Percentiles rank a stretch among this genome's conserved stretches.
These are phyloP conservation scores for Coemansia sp. DNA, from an alignment of 192 early-diverging fungal species.

Conservation along the genomic window DNA sequence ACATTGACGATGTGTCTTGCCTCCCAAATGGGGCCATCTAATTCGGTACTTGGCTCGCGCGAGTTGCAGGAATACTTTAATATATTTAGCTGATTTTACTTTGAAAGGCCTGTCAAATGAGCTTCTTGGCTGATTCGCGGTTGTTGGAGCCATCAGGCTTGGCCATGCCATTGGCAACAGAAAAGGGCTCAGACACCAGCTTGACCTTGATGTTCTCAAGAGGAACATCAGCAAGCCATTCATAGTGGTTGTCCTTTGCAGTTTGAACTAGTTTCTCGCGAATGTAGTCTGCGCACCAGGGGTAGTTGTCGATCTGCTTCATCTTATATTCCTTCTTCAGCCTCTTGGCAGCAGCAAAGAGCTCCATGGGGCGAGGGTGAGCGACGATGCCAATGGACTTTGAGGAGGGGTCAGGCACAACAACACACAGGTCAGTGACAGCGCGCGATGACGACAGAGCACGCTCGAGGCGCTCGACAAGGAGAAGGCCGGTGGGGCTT, in stretches of 20 bases:
- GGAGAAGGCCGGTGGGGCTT: constrained; percentile 14
- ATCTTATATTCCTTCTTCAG: constrained; percentile 37
- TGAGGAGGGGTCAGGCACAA: constrained; percentile 4
- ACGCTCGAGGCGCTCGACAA: constrained; percentile 32
- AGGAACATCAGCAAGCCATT: constrained; percentile 28
- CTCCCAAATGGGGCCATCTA: too few species aligned
- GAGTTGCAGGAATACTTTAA: neutral
- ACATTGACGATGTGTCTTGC: too few species aligned
- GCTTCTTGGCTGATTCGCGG: constrained; percentile 12
- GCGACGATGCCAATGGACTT: constrained; percentile 17
- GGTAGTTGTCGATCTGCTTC: constrained; percentile 26
- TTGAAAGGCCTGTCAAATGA: neutral
- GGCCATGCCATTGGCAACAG: constrained; percentile 20
- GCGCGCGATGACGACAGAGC: constrained; percentile 25
- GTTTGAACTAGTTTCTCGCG: constrained; percentile 29
- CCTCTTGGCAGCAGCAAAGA: constrained; percentile 21
- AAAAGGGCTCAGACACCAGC: constrained; percentile 41
- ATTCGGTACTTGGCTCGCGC: too few species aligned
- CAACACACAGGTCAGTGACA: constrained; percentile 31
- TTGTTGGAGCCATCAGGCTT: constrained; percentile 33
- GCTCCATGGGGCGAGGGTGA: constrained; percentile 40
- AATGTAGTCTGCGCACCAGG: constrained; percentile 42
- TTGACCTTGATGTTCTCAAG: constrained; percentile 23
- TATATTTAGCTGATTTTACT: neutral
- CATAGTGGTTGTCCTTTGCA: constrained; percentile 1